Evolutionary conservation across 768 basidiomycete genomes (phyloP).

Genomic region (Rhodocollybia butyracea): DNA sequence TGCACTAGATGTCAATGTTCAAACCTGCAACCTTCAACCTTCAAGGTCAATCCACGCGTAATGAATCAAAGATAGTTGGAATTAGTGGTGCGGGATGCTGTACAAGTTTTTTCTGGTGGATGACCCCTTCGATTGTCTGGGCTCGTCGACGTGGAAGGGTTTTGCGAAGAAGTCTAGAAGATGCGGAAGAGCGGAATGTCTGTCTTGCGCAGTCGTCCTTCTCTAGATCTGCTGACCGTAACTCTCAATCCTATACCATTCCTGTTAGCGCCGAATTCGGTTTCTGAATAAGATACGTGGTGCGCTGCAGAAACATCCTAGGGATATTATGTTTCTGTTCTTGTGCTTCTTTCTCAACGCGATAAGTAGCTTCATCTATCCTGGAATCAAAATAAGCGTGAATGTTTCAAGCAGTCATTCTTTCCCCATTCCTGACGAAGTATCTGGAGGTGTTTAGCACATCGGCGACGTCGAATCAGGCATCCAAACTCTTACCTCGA

Average conservation of each 20-base stretch:
- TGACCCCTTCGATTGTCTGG: conserved; percentile 37
- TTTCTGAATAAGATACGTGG: conserved; percentile 41
- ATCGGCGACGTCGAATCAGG: conserved; percentile 74
- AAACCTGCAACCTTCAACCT: too few relatives aligned
- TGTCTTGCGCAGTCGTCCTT: conserved; percentile 34
- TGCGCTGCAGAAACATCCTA: conserved; percentile 30
- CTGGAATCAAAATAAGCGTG: conserved; percentile 67
- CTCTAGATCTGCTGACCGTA: conserved; percentile 34
- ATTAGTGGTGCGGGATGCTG: conserved; percentile 56
- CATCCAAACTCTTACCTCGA: conserved; percentile 59
- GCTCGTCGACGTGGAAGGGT: conserved; percentile 52
- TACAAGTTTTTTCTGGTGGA: conserved; percentile 31
- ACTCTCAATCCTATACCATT: too few relatives aligned
- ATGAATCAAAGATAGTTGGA: conserved; percentile 64
- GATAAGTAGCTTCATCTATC: conserved; percentile 81
- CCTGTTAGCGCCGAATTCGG: conserved; percentile 22
- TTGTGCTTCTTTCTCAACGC: conserved; percentile 63
- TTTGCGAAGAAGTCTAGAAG: conserved; percentile 52
- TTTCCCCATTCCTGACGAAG: neutral
- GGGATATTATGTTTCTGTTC: conserved; percentile 55
- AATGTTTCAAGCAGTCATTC: neutral
- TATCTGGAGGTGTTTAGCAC: conserved; percentile 35
- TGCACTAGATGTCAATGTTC: too few relatives aligned
- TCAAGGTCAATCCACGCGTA: too few relatives aligned
- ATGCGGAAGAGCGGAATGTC: conserved; percentile 58